These are phyloP conservation scores for Ophiostoma angusticollis DNA, from an alignment of 2,329 filamentous ascomycete genomes.

Conservation along the genomic window DNA sequence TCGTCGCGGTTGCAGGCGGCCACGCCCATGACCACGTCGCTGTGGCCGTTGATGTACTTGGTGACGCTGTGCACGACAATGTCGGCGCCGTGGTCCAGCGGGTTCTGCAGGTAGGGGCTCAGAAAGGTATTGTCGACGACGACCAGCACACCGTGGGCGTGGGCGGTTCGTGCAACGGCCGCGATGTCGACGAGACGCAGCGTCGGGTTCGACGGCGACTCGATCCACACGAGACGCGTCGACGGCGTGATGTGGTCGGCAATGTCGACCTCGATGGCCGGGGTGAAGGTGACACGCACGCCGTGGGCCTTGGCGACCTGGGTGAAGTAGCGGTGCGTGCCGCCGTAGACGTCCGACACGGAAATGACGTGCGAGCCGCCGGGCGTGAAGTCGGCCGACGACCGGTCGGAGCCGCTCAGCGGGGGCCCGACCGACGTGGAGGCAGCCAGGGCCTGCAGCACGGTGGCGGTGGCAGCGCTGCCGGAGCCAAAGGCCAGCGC, in stretches of 20 bases:
- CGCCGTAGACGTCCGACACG: conserved; percentile 94
- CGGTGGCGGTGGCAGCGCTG: conserved; percentile 82
- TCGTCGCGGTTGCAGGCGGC: conserved; percentile 85
- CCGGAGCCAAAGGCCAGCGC: conserved; percentile 91
- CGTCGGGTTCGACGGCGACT: conserved; percentile 89
- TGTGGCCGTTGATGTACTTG: conserved; percentile 98
- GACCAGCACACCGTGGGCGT: conserved; percentile 78
- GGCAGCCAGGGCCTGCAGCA: conserved; percentile 81
- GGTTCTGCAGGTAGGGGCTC: conserved; percentile 92
- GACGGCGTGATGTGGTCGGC: conserved; percentile 70
- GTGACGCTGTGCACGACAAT: conserved; percentile 95
- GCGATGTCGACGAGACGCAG: conserved; percentile 86
- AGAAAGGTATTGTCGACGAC: conserved; percentile 99
- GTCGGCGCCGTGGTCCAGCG: conserved; percentile 86
- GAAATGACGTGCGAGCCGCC: conserved; percentile 82
- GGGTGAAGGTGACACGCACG: conserved; percentile 87
- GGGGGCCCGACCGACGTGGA: conserved; percentile 6
- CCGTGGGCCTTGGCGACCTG: conserved; percentile 92
- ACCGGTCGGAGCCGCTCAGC: not conserved
- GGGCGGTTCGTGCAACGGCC: conserved; percentile 68
- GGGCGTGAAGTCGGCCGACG: not conserved
- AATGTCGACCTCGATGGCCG: conserved; percentile 81
- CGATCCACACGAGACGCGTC: conserved; percentile 95
- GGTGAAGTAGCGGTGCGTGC: conserved; percentile 97
- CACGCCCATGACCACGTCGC: conserved; percentile 94